These are phyloP conservation scores for Jamesozyma lodderae DNA, from an alignment of 805 yeast genomes.

Conservation along the genomic window DNA sequence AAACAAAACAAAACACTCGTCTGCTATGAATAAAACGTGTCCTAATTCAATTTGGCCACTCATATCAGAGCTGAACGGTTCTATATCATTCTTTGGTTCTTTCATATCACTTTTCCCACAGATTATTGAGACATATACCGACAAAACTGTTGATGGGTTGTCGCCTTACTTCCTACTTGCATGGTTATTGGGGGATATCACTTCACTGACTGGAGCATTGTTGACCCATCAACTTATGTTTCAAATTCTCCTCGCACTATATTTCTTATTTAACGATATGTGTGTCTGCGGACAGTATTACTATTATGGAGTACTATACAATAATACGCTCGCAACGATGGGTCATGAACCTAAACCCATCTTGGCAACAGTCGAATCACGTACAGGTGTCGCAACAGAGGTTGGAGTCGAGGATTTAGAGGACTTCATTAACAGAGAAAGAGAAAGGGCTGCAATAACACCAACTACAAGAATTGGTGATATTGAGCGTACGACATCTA, in stretches of 20 bases:
- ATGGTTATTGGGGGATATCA: constrained; percentile 37
- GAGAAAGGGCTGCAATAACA: neutral
- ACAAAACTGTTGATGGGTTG: constrained; percentile 53
- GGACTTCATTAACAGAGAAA: neutral
- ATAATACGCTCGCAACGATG: constrained; percentile 25
- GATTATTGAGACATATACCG: constrained; percentile 43
- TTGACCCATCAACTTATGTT: constrained; percentile 74
- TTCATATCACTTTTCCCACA: constrained; percentile 49
- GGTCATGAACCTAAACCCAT: constrained; percentile 29
- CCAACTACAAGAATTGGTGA: neutral
- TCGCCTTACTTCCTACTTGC: constrained; percentile 44
- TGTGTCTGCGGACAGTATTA: constrained; percentile 62
- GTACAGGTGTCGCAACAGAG: neutral
- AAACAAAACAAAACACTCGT: no score
- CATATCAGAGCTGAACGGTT: constrained; percentile 35
- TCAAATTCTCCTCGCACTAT: constrained; percentile 62
- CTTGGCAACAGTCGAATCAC: constrained; percentile 3
- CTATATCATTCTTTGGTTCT: constrained; percentile 37
- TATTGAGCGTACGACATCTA: constrained; percentile 2
- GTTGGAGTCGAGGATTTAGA: constrained; percentile 3
- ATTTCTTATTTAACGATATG: constrained; percentile 65
- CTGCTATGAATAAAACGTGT: no score
- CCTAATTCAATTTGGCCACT: constrained; percentile 16
- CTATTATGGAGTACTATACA: constrained; percentile 43
- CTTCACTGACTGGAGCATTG: constrained; percentile 59